These are phyloP conservation scores for Croton setiger DNA, from an alignment of 441 rosid species.

Conservation along the genomic window DNA sequence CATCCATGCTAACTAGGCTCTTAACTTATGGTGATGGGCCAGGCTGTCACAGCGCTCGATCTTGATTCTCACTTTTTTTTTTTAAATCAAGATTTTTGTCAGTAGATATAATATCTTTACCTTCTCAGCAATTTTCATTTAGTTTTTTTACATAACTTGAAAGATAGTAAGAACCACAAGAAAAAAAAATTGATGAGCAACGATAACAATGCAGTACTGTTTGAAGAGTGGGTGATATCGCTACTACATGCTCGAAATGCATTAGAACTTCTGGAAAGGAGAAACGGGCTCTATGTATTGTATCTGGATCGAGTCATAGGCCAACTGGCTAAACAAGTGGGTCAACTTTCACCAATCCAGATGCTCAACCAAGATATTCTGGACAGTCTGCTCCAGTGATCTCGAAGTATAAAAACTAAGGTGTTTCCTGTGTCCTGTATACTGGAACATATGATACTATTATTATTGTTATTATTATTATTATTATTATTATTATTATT, in stretches of 20 bases:
- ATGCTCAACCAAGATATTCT: constrained; percentile 51
- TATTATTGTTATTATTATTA: no score
- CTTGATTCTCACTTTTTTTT: not conserved
- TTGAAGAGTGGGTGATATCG: constrained; percentile 73
- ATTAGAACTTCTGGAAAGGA: constrained; percentile 58
- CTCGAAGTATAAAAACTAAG: not conserved
- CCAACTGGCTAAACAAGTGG: constrained; percentile 54
- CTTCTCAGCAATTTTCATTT: not conserved
- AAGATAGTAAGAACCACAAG: not conserved
- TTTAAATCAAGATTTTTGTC: not conserved
- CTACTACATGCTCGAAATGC: constrained; percentile 62
- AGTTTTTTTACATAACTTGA: not conserved
- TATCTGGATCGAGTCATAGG: constrained; percentile 82
- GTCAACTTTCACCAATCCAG: constrained; percentile 42
- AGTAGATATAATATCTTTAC: not conserved
- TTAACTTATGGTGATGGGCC: not conserved
- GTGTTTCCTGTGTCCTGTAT: not conserved
- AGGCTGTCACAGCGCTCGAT: not conserved
- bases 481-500: no score
- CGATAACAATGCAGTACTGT: constrained; percentile 44
- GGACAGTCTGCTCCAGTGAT: constrained; percentile 36
- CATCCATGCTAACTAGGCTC: not conserved
- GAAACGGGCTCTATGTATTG: constrained; percentile 62
- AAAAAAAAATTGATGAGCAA: constrained; percentile 5
- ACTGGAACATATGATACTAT: not conserved